Percentiles rank a stretch among this genome's conserved stretches.
These are phyloP conservation scores for Cryoendolithus antarcticus DNA, from an alignment of 2,329 filamentous ascomycete species.

Conservation along the genomic window DNA sequence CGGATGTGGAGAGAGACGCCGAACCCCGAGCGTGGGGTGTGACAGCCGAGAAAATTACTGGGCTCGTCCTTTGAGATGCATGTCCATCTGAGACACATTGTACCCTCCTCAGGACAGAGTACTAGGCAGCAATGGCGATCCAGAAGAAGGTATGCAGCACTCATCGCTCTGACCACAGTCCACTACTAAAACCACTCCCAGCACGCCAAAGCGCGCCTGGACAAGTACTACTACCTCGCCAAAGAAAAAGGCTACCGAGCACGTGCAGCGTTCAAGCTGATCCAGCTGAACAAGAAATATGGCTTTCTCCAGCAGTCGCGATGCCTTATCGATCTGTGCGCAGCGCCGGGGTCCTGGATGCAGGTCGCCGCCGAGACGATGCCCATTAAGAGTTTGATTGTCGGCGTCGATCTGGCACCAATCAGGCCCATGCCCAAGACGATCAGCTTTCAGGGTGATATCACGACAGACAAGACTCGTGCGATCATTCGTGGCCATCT, in stretches of 20 bases:
- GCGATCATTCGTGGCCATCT: slow-evolving; percentile 79
- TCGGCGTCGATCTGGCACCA: slow-evolving; percentile 86
- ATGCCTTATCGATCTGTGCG: slow-evolving; percentile 93
- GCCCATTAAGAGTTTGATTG: slow-evolving; percentile 77
- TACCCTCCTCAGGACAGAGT: no score
- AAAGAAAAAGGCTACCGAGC: slow-evolving; percentile 98
- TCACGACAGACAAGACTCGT: slow-evolving; percentile 92
- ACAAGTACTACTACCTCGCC: slow-evolving; percentile 97
- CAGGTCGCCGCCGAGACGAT: slow-evolving; percentile 94
- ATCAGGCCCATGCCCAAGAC: slow-evolving; percentile 92
- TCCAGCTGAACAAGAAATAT: slow-evolving; percentile 98
- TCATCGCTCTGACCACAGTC: slow-evolving; percentile 1
- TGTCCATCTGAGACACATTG: no score
- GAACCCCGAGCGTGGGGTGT: no score
- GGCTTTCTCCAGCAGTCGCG: slow-evolving; percentile 94
- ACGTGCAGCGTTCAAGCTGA: slow-evolving; percentile 92
- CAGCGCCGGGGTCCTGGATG: slow-evolving; percentile 92
- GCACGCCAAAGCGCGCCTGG: slow-evolving; percentile 93
- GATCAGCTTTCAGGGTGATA: slow-evolving; percentile 94
- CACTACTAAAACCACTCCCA: slow-evolving; percentile 24
- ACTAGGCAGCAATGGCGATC: slow-evolving; percentile 58
- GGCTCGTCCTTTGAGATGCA: no score
- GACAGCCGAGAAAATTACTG: no score
- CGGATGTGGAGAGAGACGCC: no score
- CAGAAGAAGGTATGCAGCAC: slow-evolving; percentile 63